phyloP scores from a whole-genome alignment of 2,329 filamentous ascomycete genomes.

The Colletotrichum euphorbiae region DNA sequence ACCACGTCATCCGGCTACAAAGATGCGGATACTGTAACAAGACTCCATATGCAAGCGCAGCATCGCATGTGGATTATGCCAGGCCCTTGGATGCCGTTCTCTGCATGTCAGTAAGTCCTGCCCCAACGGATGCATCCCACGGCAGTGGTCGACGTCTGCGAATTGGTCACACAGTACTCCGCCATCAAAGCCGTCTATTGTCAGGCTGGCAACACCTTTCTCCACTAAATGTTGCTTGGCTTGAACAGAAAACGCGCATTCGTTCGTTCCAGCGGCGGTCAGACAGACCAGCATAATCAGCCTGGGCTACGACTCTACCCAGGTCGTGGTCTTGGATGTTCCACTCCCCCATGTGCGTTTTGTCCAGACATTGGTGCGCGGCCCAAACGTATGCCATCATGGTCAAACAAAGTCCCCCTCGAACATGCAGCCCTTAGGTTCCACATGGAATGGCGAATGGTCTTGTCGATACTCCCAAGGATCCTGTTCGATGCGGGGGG shows the following conservation, averaged over 20 bases:
- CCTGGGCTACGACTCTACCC: not conserved
- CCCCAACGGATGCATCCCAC: not conserved
- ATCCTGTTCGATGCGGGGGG: not conserved
- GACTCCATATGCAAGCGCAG: slow-evolving; percentile 4
- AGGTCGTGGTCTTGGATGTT: slow-evolving; percentile 22
- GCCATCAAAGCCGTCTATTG: not conserved
- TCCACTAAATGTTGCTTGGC: slow-evolving; percentile 23
- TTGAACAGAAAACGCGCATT: not conserved
- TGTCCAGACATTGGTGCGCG: slow-evolving; percentile 19
- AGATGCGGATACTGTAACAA: not conserved
- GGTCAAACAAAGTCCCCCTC: slow-evolving; percentile 3
- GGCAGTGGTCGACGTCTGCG: not conserved
- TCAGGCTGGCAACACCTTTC: not conserved
- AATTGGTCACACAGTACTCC: not conserved
- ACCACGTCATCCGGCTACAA: not conserved
- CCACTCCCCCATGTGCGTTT: slow-evolving; percentile 31
- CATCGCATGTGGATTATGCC: not conserved
- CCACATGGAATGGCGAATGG: not conserved
- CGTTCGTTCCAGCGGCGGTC: not conserved
- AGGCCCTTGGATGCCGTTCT: not conserved
- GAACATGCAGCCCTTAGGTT: not conserved
- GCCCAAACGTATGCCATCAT: slow-evolving; percentile 9
- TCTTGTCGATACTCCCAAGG: not conserved
- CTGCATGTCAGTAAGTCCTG: not conserved
- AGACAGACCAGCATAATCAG: not conserved